Evolutionary conservation across 352 stramenopile species (phyloP), one percentile per base, ranked within the genome.

Genomic region (Saprolegnia diclina): DNA sequence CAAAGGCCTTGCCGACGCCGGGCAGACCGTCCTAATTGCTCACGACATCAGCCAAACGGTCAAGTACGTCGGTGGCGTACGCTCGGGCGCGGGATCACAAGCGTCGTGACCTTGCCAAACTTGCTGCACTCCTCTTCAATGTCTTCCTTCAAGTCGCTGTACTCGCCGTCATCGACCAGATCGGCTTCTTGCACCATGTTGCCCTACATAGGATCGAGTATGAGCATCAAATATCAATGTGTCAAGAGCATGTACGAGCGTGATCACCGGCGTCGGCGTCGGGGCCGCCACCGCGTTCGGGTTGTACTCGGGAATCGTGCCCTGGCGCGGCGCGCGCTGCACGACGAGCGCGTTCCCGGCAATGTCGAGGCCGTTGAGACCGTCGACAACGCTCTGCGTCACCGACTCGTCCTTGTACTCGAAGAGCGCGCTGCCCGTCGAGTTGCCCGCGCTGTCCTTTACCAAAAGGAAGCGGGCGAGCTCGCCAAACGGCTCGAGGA

Each of bases 81-180:
- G 80, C 91, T 87, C 26, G 85, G 83, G 55, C 87, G 85, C 26
- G 85, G 87, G 56, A 95, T 92, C 46, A 92, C 85, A 69, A 94
- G 69, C 44, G 74, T 72, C 40, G 81, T 73, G 2, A 95, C 79
- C 7, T 72, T 77, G 67, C 87, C 87, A 62, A 94, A 95, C 35
- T 87, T 87, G 74, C 92, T 95, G 77, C 87, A 95, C 67, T 95
- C 87, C 73, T 94, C 85, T 75, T 93, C 85, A 56, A 95, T 85
- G 74, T 95, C 87, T 81, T 94, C 85, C 74, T 88, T 85, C 76
- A 95, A 75, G 78, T 95, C 87, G 70, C 80, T 79, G 83, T 83
- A 95, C 67, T 92, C 84, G 56, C 91, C 82, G 59, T 95, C 87
- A 82, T 95, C 82, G 56, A 80, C 84, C 38, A 95, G 77, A 57